Evolutionary conservation across 192 early-diverging fungal species (phyloP), one percentile per base, ranked within the genome.

Genomic region (Kickxella alabastrina): DNA sequence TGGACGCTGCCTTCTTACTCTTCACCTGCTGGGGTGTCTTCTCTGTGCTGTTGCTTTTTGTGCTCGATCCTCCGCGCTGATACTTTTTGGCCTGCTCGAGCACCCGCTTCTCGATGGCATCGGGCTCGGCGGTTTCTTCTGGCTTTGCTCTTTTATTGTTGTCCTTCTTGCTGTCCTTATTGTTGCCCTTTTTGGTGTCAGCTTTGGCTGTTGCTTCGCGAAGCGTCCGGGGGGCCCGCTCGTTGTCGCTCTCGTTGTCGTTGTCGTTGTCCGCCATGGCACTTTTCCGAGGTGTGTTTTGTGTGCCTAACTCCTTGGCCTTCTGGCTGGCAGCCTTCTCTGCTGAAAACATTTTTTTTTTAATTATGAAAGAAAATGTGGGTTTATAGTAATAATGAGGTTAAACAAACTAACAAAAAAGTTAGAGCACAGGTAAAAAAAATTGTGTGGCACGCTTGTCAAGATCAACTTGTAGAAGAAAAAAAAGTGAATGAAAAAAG

Each of bases 71-170:
- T 35, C 55, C 63, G 10, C 70, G 63, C 25, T 54, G 54, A 55
- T 74, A 74, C 43, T 74, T 74, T 58, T 59, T 34, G 10, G 65
- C 24, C 21, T 47, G 29, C 36, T 44, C 38, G 27, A 50, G 38
- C 31, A 54, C 42, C 38, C 49, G 48, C 28, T 40, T 36, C 15
- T 54, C 35, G 5, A 64, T 48, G 15, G 35, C 47, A 18, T 48
- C 45, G 22, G 10, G 29, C 25, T 49, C 45, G n/a, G n/a, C n/a
- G n/a, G n/a, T n/a, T n/a, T n/a, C n/a, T n/a, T n/a, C n/a, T n/a
- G n/a, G n/a, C 26, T 54, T 19, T 12, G 37, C 47, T 21, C 48
- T 23, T 3, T 29, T 22, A 14, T 54, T 47, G 51, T 3, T 44
- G 24, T 27, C 10, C 40, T 37, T 45, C 15, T 45, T 38, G 1